phyloP scores from a whole-genome alignment of 148 eudicot species.

The Camellia sinensis region DNA sequence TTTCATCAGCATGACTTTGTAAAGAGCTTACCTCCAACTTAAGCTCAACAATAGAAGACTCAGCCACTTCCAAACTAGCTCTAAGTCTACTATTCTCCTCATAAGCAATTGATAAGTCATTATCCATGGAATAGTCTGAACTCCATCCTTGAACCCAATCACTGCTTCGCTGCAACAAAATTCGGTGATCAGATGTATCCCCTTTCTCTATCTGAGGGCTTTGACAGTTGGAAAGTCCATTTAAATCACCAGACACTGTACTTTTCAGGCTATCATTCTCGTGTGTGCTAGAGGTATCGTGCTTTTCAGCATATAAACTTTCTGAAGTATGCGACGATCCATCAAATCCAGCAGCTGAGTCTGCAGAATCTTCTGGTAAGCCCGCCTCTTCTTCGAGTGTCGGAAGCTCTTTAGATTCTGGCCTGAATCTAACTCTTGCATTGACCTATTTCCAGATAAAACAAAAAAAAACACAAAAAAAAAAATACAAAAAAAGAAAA shows the following conservation, averaged over 20 bases:
- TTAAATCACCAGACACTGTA: constrained; percentile 45
- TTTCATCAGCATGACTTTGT: constrained; percentile 61
- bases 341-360: constrained; percentile 59
- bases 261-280: constrained; percentile 78
- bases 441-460: constrained; percentile 38
- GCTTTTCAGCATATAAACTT: constrained; percentile 77
- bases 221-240: constrained; percentile 28
- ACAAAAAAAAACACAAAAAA: background rate
- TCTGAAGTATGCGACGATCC: constrained; percentile 77
- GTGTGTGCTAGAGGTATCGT: constrained; percentile 52
- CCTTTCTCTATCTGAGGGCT: constrained; percentile 46
- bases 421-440: constrained; percentile 49
- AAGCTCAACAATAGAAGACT: constrained; percentile 63
- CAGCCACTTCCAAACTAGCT: constrained; percentile 65
- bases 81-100: constrained; percentile 70
- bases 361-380: constrained; percentile 56
- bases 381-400: constrained; percentile 68
- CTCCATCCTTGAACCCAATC: constrained; percentile 57
- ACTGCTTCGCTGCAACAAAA: constrained; percentile 35
- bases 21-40: constrained; percentile 62
- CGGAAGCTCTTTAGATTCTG: constrained; percentile 64
- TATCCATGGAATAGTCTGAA: constrained; percentile 49
- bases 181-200: constrained; percentile 38
- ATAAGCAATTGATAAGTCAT: constrained; percentile 52
- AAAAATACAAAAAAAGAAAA: too few relatives aligned